Evolutionary conservation across 2,329 filamentous ascomycete species (phyloP), one percentile per base, ranked within the genome.

Genomic region (Lachnellula occidentalis): DNA sequence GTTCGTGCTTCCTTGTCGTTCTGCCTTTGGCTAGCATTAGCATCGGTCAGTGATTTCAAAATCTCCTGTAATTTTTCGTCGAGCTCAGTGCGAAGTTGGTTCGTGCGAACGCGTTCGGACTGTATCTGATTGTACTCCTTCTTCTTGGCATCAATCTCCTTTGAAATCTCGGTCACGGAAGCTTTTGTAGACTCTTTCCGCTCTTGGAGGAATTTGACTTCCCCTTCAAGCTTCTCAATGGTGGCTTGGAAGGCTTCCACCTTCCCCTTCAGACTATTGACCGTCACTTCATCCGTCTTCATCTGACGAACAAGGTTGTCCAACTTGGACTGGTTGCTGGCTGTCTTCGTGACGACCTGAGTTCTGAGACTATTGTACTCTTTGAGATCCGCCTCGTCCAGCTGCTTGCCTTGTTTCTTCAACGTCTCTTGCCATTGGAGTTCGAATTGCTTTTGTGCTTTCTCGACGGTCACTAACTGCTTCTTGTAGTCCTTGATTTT

Each of bases 41-140:
- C 92, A 67, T 95, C 90, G 22, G 86, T 76, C n/a, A 96, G 79
- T 69, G 92, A 92, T 58, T 80, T 83, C 31, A 91, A 75, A 15
- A 92, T 84, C 55, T 92, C 88, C 58, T 89, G 85, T 6, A 97
- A 80, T 70, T 96, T 92, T 71, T 96, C 92, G 61, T 99, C 92
- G 2, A 95, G 81, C 67, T 97, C 94, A 0, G 88, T 94, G 51
- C 87, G 83, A 67, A 86, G 85, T 67, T 95, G 88, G 51, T 89
- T 87, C 8, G 88, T 85, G 50, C 90, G 83, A 8, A 92, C 80
- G 48, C 90, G 85, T 68, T 95, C 90, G 1, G 91, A 96, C 58
- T 89, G 87, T 41, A 95, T 77, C 51, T 86, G 82, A 68, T 96
- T 94, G 67, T 91, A 88, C 57, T 94, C 88, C 68, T 92, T 95